Evolutionary conservation across 2,329 filamentous ascomycete genomes (phyloP).

Genomic region (Fonsecaea monophora): DNA sequence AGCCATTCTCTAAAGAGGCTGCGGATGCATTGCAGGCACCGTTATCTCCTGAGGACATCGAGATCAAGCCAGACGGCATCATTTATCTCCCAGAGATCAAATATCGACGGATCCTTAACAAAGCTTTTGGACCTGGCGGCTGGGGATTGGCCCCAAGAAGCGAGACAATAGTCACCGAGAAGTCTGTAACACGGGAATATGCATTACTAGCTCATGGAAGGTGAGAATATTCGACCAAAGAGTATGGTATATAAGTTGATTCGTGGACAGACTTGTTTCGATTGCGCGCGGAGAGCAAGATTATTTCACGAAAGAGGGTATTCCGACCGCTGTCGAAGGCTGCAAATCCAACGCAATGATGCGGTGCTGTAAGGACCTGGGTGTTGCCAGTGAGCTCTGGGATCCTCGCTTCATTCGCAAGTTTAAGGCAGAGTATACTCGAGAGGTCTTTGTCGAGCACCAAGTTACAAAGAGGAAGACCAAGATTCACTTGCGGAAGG

Average conservation of each 20-base stretch:
- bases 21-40: slow-evolving; percentile 71
- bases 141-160: slow-evolving; percentile 93
- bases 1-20: slow-evolving; percentile 74
- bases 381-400: slow-evolving; percentile 94
- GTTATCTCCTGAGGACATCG: slow-evolving; percentile 76
- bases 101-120: slow-evolving; percentile 88
- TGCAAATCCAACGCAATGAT: slow-evolving; percentile 98
- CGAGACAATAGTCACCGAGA: slow-evolving; percentile 82
- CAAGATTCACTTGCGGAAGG: slow-evolving; percentile 83
- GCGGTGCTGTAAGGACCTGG: slow-evolving; percentile 97
- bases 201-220: slow-evolving; percentile 86
- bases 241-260: not conserved
- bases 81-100: slow-evolving; percentile 98
- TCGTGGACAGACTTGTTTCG: slow-evolving; percentile 73
- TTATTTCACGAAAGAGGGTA: slow-evolving; percentile 87
- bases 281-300: slow-evolving; percentile 93
- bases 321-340: slow-evolving; percentile 93
- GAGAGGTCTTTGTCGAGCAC: slow-evolving; percentile 91
- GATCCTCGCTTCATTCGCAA: slow-evolving; percentile 87
- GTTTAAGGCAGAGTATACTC: slow-evolving; percentile 76
- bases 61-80: slow-evolving; percentile 97
- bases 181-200: slow-evolving; percentile 86
- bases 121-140: slow-evolving; percentile 89
- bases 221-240: slow-evolving; percentile 59
- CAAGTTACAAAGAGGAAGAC: slow-evolving; percentile 83